phyloP scores from a whole-genome alignment of 2,329 filamentous ascomycete species.

The Aureobasidium vineae region DNA sequence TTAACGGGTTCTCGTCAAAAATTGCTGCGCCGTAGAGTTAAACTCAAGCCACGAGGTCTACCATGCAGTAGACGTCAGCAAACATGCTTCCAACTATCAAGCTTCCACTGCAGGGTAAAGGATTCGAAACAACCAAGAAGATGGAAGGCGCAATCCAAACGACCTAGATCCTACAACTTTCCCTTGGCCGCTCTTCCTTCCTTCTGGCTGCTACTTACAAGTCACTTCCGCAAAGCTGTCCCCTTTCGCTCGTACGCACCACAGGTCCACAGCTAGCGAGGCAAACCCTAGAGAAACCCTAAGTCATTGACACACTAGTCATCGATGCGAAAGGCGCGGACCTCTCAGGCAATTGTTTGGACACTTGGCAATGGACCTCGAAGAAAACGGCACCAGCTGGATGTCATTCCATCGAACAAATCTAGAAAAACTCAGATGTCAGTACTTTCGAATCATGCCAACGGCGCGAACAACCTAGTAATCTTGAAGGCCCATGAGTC shows the following conservation, averaged over 20 bases:
- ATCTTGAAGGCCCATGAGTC: neutral
- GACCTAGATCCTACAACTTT: neutral
- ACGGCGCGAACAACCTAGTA: neutral
- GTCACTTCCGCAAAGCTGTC: neutral
- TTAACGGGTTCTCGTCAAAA: neutral
- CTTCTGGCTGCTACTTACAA: neutral
- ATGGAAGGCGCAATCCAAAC: neutral
- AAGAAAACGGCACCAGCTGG: neutral
- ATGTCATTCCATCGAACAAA: neutral
- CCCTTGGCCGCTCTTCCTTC: neutral
- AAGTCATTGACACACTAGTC: constrained; percentile 4
- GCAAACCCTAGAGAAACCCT: neutral
- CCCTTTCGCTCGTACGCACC: neutral
- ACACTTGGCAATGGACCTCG: neutral
- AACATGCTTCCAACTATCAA: neutral
- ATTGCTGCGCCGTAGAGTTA: neutral
- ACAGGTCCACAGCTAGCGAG: neutral
- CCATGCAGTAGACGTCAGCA: constrained; percentile 3
- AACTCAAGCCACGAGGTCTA: neutral
- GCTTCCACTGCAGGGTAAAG: neutral
- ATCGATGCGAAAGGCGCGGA: neutral
- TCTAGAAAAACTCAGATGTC: neutral
- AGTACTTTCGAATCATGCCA: neutral
- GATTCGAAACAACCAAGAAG: neutral
- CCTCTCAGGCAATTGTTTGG: neutral